Conservation (phyloP, 192 early-diverging fungal species). For the Geosiphon pyriformis region DNA sequence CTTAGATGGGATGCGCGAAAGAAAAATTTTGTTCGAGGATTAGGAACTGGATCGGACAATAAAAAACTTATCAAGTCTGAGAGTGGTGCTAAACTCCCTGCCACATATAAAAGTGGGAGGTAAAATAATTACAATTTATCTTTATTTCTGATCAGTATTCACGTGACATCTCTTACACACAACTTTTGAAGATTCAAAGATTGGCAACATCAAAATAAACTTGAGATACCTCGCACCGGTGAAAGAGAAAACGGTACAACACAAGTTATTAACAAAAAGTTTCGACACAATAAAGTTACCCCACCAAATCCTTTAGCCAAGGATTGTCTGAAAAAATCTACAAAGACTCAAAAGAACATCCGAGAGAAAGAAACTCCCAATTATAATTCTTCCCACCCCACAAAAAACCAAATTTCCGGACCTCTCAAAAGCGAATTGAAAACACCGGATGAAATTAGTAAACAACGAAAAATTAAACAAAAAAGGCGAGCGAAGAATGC, state of each 20-base stretch:
- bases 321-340: constrained; percentile 63
- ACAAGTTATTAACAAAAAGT: constrained; percentile 49
- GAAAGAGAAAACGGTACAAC: constrained; percentile 71
- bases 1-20: constrained; percentile 92
- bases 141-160: background rate
- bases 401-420: background rate
- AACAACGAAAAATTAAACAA: constrained; percentile 17
- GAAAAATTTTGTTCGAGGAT: constrained; percentile 80
- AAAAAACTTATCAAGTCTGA: constrained; percentile 93
- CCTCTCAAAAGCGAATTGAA: constrained; percentile 12
- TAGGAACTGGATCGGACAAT: constrained; percentile 88
- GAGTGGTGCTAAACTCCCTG: constrained; percentile 82
- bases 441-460: constrained; percentile 15
- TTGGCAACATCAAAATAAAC: constrained; percentile 88
- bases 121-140: constrained; percentile 25
- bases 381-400: background rate
- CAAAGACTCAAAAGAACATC: constrained; percentile 9
- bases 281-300: constrained; percentile 72
- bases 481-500: constrained; percentile 15
- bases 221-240: constrained; percentile 74
- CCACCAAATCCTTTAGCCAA: constrained; percentile 58
- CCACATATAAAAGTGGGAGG: constrained; percentile 79
- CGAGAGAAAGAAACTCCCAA: background rate
- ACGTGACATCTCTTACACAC: background rate
- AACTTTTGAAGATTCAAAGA: constrained; percentile 60